Evolutionary conservation across 2,329 filamentous ascomycete genomes (phyloP), one percentile per base, ranked within the genome.

Genomic region (Colletotrichum brevisporum): DNA sequence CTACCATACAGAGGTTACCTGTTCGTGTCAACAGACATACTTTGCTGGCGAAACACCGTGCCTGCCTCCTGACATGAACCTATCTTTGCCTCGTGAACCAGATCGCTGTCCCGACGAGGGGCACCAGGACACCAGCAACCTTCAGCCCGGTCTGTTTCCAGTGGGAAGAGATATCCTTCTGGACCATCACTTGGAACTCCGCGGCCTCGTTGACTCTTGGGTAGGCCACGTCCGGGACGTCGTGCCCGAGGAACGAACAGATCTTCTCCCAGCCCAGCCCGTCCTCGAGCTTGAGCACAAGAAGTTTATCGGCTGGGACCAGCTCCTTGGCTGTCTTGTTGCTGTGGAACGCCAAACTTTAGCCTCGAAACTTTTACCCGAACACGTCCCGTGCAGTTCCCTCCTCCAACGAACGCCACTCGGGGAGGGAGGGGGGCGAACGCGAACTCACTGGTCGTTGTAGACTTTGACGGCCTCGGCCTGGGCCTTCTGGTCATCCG

Each of bases 181-280:
- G 55, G 58, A 47, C 60, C 53, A 77, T 15, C 55, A 69, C 71
- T 16, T 76, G 51, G 45, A 78, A 77, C 43, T 76, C 71, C 5
- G 64, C 71, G 1, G 77, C 74, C 4, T 75, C 73, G 43, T 78
- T 78, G 10, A 73, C 75, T n/a, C 72, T 72, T 31, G 74, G 77
- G 63, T 78, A 79, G 1, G 70, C 72, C 45, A 69, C 60, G 15
- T 75, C 66, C 8, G 78, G 79, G 39, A 79, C 75, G 0, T 75
- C 68, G n/a, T 76, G 62, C 8, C 71, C 76, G 1, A 80, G 68
- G 57, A 77, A 77, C 1, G 76, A 74, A 41, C 78, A 80, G 13
- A 80, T 75, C 53, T 80, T 64, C 60, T 80, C 77, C 78, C 78
- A 80, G 10, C 77, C 77, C 16, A 79, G 77, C 2, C 75, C 78